These are phyloP conservation scores for Gnomoniopsis sp. DNA, from an alignment of 2,329 filamentous ascomycete species.

Conservation along the genomic window DNA sequence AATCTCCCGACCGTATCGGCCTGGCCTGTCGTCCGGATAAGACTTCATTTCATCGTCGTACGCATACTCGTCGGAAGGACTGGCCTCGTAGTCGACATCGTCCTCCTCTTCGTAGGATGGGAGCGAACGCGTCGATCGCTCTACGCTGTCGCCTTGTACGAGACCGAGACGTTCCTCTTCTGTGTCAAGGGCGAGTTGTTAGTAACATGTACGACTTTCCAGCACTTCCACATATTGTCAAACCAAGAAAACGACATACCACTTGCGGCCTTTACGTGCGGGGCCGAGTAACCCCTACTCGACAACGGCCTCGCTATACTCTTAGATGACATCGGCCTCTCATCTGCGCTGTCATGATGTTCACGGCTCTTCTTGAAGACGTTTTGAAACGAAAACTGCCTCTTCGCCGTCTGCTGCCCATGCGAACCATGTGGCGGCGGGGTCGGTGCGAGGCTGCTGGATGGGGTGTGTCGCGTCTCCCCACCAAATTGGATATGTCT, in stretches of 20 bases:
- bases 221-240: no score
- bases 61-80: constrained; percentile 19
- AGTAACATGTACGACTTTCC: neutral
- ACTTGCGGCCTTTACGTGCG: constrained; percentile 53
- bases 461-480: constrained; percentile 34
- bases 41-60: constrained; percentile 26
- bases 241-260: constrained; percentile 2
- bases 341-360: constrained; percentile 20
- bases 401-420: constrained; percentile 49
- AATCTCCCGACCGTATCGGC: constrained; percentile 40
- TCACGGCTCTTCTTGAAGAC: constrained; percentile 62
- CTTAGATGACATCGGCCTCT: constrained; percentile 25
- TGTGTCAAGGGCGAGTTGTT: neutral
- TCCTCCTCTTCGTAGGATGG: constrained; percentile 34
- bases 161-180: constrained; percentile 82
- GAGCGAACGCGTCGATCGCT: constrained; percentile 31
- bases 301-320: constrained; percentile 32
- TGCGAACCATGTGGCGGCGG: constrained; percentile 46
- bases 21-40: constrained; percentile 28
- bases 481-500: constrained; percentile 46
- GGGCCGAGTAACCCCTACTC: constrained; percentile 39
- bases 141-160: constrained; percentile 72
- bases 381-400: constrained; percentile 91
- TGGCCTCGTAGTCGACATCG: constrained; percentile 28
- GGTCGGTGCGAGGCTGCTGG: constrained; percentile 45